Conservation (phyloP, 164 flowering plant genomes). For the Vitis cinerea region DNA sequence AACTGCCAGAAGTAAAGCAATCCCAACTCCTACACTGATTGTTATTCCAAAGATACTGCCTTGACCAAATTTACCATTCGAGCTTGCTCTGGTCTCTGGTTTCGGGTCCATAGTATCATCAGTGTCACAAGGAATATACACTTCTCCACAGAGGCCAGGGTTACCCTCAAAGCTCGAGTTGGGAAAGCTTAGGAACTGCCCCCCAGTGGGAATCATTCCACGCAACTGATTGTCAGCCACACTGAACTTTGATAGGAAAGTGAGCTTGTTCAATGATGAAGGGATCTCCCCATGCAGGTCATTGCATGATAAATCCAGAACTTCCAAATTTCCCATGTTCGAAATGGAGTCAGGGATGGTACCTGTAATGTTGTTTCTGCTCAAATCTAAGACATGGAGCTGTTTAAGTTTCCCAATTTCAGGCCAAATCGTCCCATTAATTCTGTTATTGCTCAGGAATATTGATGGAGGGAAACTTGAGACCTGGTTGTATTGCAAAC, state of each 20-base stretch:
- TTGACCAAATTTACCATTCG: slow-evolving; percentile 34
- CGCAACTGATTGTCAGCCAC: slow-evolving; percentile 73
- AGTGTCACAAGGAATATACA: slow-evolving; percentile 35
- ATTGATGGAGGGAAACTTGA: slow-evolving; percentile 78
- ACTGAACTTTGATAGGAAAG: slow-evolving; percentile 72
- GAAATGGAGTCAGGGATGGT: slow-evolving; percentile 62
- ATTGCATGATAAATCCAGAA: slow-evolving; percentile 68
- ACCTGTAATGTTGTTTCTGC: slow-evolving; percentile 69
- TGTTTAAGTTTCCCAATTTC: slow-evolving; percentile 65
- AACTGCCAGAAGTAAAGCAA: slow-evolving; percentile 45
- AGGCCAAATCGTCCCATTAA: slow-evolving; percentile 63
- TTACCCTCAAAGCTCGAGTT: slow-evolving; percentile 82
- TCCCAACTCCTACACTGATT: slow-evolving; percentile 48
- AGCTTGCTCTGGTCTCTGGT: slow-evolving; percentile 24
- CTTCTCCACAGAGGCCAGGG: slow-evolving; percentile 55
- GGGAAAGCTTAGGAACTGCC: slow-evolving; percentile 76
- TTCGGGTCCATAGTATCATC: slow-evolving; percentile 11
- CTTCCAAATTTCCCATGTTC: slow-evolving; percentile 66
- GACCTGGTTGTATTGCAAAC: slow-evolving; percentile 72
- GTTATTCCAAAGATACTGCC: slow-evolving; percentile 50
- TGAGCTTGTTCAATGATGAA: slow-evolving; percentile 53
- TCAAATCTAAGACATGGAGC: slow-evolving; percentile 77
- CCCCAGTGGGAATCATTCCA: slow-evolving; percentile 66
- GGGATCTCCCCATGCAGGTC: slow-evolving; percentile 65
- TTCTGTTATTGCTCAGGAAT: slow-evolving; percentile 52